Conservation (phyloP, 179 eudicot species). For the Beta lomatogona region DNA sequence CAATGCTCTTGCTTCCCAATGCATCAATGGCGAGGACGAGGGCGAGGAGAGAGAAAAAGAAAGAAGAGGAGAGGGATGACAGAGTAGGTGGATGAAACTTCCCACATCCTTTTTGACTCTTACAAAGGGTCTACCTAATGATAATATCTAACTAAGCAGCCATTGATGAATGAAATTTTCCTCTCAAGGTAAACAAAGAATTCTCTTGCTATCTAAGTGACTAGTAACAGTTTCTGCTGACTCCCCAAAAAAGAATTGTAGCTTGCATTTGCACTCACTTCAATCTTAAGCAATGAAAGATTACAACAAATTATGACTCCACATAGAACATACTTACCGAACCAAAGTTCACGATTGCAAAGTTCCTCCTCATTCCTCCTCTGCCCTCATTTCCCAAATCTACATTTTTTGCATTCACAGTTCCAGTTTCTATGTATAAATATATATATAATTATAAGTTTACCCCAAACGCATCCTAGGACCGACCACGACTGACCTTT, state of each 20-base stretch:
- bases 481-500: slow-evolving; percentile 35
- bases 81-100: slow-evolving; percentile 4
- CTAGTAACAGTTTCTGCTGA: slow-evolving; percentile 22
- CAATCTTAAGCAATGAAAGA: slow-evolving; percentile 26
- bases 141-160: slow-evolving; percentile 21
- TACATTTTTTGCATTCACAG: not conserved
- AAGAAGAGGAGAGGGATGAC: slow-evolving; percentile 9
- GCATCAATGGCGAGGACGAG: not conserved
- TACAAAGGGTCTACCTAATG: slow-evolving; percentile 21
- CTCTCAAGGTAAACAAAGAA: slow-evolving; percentile 36
- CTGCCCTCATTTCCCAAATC: slow-evolving; percentile 25
- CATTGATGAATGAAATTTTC: slow-evolving; percentile 32
- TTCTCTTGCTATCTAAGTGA: slow-evolving; percentile 31
- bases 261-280: slow-evolving; percentile 23
- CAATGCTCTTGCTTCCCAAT: slow-evolving; percentile 1
- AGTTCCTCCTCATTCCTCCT: slow-evolving; percentile 20
- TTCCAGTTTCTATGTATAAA: slow-evolving; percentile 17
- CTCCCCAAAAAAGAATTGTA: slow-evolving; percentile 28
- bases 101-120: slow-evolving; percentile 3
- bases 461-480: slow-evolving; percentile 18
- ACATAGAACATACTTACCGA: slow-evolving; percentile 28
- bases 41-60: not conserved
- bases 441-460: slow-evolving; percentile 15
- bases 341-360: not conserved
- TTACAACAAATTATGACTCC: slow-evolving; percentile 28